Evolutionary conservation across 2,329 filamentous ascomycete species (phyloP).

Genomic region (Botrytis pseudocinerea): DNA sequence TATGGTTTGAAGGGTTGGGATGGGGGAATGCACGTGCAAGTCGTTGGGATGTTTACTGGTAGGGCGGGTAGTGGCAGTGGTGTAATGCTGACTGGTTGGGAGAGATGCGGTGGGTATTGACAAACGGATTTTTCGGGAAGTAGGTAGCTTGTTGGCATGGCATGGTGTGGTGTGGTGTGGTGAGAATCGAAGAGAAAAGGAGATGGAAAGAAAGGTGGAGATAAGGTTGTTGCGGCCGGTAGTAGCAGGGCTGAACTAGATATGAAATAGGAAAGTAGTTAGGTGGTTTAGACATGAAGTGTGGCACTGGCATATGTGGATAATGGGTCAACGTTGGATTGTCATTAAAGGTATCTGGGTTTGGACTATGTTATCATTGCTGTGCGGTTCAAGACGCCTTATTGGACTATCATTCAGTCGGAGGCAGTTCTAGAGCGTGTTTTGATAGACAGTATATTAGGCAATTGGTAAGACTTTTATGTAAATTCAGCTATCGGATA

Average conservation of each 20-base stretch:
- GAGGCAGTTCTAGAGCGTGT: neutral
- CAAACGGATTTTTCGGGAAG: neutral
- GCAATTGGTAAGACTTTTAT: neutral
- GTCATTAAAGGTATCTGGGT: neutral
- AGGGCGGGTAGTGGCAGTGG: neutral
- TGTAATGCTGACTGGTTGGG: neutral
- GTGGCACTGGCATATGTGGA: neutral
- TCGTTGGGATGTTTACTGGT: neutral
- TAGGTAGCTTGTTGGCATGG: neutral
- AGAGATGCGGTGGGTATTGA: neutral
- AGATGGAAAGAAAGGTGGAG: neutral
- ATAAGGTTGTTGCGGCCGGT: neutral
- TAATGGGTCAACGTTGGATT: neutral
- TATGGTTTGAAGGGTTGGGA: neutral
- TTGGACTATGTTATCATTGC: neutral
- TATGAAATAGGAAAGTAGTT: neutral
- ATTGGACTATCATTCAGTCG: neutral
- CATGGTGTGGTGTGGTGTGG: neutral
- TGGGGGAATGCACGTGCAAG: neutral
- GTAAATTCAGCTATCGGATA: neutral
- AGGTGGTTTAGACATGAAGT: neutral
- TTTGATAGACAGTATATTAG: neutral
- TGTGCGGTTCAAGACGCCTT: neutral
- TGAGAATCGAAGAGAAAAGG: neutral
- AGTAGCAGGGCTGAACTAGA: slow-evolving; percentile 10